Evolutionary conservation across 257 asterid genomes (phyloP), one percentile per base, ranked within the genome.

Genomic region (Thymus mandschuricus): DNA sequence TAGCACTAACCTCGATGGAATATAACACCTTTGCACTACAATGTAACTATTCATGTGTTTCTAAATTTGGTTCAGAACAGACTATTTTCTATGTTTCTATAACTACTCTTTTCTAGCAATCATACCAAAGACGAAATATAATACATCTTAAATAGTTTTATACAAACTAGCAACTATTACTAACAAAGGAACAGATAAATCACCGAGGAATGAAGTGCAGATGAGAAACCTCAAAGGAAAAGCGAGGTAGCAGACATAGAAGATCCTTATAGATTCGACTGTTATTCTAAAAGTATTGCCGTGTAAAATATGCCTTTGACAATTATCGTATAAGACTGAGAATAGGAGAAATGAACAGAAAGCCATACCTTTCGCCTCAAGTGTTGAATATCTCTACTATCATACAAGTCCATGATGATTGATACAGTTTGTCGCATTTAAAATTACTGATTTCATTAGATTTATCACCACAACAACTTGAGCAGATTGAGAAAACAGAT

Each of bases 361-460:
- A 58, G 73, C 76, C 87, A 66, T 73, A 72, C 66, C 87, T 86
- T 84, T 78, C 86, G 88, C 87, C 82, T 75, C 58, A 86, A 80
- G 80, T 77, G 75, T 82, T 79, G 82, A 86, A 80, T 82, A 80
- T 62, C 82, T 71, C 72, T 76, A 76, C 70, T 68, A 80, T 76
- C 79, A 60, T 57, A 78, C 43, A 61, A 81, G 57, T 44, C 79
- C 81, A 61, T 81, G 78, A 80, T 83, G 91, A 76, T 81, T 71
- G 76, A 57, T 68, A 75, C 81, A 69, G 54, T 71, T 73, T 64
- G 76, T 70, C 76, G 71, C 78, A 65, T 63, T 74, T 70, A 74
- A 74, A 79, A 69, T 66, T 73, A 80, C 73, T 59, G 54, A 40
- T 45, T 54, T 66, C 51, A 57, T 67, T 30, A 71, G 64, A 69